Evolutionary conservation across 768 basidiomycete species (phyloP), one percentile per base, ranked within the genome.

Genomic region (Serendipita sp.): DNA sequence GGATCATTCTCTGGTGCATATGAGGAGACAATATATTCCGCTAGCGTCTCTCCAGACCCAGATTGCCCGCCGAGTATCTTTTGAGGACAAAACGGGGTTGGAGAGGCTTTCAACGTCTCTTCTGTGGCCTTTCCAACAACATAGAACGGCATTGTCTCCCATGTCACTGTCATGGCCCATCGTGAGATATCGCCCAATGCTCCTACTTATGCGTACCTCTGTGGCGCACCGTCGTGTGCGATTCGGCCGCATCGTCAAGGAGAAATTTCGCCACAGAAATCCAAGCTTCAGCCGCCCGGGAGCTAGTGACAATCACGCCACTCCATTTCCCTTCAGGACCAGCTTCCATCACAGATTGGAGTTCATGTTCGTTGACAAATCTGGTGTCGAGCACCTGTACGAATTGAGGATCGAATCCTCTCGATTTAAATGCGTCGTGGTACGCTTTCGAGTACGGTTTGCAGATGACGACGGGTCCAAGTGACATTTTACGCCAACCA

Each of bases 261-360:
- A 38, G 5, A 38, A 14, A 33, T 33, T 64, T 9, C 61, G 79
- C 71, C 31, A 78, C 83, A 3, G 68, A 69, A 42, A 71, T 74
- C 82, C 87, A 89, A 0, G 86, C 87, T 53, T 90, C 86, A 65
- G 83, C 83, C 0, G 85, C 82, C 28, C 92, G 76, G 31, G 81
- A 83, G 68, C 89, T 91, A 2, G 91, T 95, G 22, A 93, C 68
- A 51, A 93, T 78, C 3, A 90, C 84, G 3, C 85, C 90, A 4
- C 71, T 71, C 63, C 79, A 73, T 20, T 64, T 66, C 20, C 69
- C 64, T 1, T 24, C 60, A 1, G 80, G 77, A 0, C 79, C 80
- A 4, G 63, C 43, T 1, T 66, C 60, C 17, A 88, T 70, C 58
- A 79, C 71, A 16, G 71, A 65, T 30, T 71, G 68, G 13, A 94